phyloP scores from a whole-genome alignment of 2,329 filamentous ascomycete species.

The Pseudogymnoascus pannorum region DNA sequence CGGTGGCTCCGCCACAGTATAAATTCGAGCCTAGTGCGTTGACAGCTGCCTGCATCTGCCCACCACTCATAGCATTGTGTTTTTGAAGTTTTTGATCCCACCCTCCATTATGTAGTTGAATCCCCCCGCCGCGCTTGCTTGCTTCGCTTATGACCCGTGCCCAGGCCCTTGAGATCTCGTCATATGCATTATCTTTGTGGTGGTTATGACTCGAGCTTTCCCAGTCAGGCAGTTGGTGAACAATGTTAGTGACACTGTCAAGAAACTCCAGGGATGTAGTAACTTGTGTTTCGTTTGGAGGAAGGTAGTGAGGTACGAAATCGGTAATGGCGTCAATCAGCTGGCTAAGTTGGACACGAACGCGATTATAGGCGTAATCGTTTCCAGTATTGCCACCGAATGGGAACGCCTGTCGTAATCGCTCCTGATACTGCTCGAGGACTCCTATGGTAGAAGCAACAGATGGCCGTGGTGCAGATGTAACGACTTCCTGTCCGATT shows the following conservation, averaged over 20 bases:
- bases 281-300: slow-evolving; percentile 80
- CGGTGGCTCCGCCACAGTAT: slow-evolving; percentile 62
- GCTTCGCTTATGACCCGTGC: slow-evolving; percentile 84
- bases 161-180: slow-evolving; percentile 93
- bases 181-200: slow-evolving; percentile 91
- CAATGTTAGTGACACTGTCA: slow-evolving; percentile 81
- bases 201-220: slow-evolving; percentile 80
- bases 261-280: slow-evolving; percentile 78
- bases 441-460: slow-evolving; percentile 74
- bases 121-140: slow-evolving; percentile 82
- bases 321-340: slow-evolving; percentile 86
- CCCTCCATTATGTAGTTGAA: slow-evolving; percentile 78
- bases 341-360: slow-evolving; percentile 70
- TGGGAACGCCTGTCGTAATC: slow-evolving; percentile 72
- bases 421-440: slow-evolving; percentile 71
- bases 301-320: slow-evolving; percentile 92
- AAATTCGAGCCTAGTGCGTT: slow-evolving; percentile 67
- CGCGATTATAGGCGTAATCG: slow-evolving; percentile 91
- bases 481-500: slow-evolving; percentile 76
- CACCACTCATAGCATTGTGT: slow-evolving; percentile 81
- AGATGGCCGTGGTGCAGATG: slow-evolving; percentile 78
- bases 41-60: slow-evolving; percentile 72
- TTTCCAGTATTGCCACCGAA: slow-evolving; percentile 76
- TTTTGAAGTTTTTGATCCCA: slow-evolving; percentile 86
- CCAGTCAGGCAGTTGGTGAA: slow-evolving; percentile 87